Evolutionary conservation across 805 yeast genomes (phyloP).

Genomic region (Ogataea dorogensis): DNA sequence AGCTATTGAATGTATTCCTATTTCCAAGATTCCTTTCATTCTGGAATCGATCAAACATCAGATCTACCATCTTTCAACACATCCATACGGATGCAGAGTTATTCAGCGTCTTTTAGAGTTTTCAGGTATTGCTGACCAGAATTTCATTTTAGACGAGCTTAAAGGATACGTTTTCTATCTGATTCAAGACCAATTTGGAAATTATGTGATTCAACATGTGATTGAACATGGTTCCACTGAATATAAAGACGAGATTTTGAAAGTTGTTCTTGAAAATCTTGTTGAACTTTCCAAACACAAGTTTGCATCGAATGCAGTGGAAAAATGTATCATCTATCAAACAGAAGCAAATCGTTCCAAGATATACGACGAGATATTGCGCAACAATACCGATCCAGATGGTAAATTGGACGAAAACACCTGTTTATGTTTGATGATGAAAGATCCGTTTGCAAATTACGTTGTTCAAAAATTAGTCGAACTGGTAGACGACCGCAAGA

Average conservation of each 20-base stretch:
- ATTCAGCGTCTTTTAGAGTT: conserved; percentile 88
- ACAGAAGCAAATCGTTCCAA: conserved; percentile 55
- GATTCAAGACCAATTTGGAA: conserved; percentile 96
- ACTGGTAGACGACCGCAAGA: conserved; percentile 67
- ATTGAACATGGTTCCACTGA: conserved; percentile 72
- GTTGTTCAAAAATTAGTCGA: conserved; percentile 94
- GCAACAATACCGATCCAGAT: conserved; percentile 43
- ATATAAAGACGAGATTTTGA: conserved; percentile 58
- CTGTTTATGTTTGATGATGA: conserved; percentile 88
- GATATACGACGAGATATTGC: conserved; percentile 66
- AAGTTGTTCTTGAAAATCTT: conserved; percentile 57
- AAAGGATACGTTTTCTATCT: conserved; percentile 68
- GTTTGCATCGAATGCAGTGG: conserved; percentile 97
- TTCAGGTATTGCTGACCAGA: conserved; percentile 64
- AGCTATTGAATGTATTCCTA: conserved; percentile 83
- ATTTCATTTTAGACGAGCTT: conserved; percentile 65
- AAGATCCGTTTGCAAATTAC: conserved; percentile 96
- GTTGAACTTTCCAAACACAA: conserved; percentile 91
- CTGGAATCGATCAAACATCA: conserved; percentile 66
- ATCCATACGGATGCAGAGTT: conserved; percentile 97
- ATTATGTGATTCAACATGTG: conserved; percentile 95
- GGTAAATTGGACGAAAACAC: conserved; percentile 58
- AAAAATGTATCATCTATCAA: conserved; percentile 82
- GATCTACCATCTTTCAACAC: conserved; percentile 84
- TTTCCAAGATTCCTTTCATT: conserved; percentile 65